Conservation (phyloP, 768 basidiomycete species). For the Clavulina sp. region DNA sequence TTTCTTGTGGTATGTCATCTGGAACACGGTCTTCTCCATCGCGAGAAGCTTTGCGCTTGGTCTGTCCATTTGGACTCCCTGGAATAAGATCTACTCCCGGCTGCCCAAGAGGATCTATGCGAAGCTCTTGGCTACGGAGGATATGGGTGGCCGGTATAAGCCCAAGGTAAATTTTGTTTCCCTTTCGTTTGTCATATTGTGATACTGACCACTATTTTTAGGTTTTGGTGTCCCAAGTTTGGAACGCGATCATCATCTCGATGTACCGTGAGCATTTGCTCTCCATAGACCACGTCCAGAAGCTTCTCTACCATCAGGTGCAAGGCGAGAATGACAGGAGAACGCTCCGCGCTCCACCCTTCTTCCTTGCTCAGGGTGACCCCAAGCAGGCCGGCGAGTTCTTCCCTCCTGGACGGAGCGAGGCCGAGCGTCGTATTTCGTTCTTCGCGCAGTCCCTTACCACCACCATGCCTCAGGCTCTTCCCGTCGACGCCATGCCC, state of each 20-base stretch:
- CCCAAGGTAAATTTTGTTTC: slow-evolving; percentile 50
- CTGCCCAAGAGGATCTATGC: slow-evolving; percentile 94
- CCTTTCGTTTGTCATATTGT: neutral
- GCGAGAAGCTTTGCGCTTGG: slow-evolving; percentile 77
- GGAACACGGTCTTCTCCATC: slow-evolving; percentile 92
- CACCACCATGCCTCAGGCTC: slow-evolving; percentile 78
- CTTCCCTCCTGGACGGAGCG: slow-evolving; percentile 74
- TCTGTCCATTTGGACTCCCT: slow-evolving; percentile 96
- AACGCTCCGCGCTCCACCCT: slow-evolving; percentile 84
- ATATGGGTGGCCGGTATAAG: slow-evolving; percentile 98
- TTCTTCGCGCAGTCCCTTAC: slow-evolving; percentile 98
- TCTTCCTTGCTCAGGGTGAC: slow-evolving; percentile 93
- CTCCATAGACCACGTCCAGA: slow-evolving; percentile 97
- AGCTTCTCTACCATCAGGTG: slow-evolving; percentile 92
- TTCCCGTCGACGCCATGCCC: slow-evolving; percentile 97
- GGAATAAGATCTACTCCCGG: slow-evolving; percentile 92
- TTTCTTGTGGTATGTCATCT: slow-evolving; percentile 99
- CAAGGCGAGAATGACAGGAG: slow-evolving; percentile 82
- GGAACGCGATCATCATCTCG: slow-evolving; percentile 99
- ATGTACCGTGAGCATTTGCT: slow-evolving; percentile 99
- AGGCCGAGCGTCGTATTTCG: slow-evolving; percentile 93
- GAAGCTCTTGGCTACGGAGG: slow-evolving; percentile 79
- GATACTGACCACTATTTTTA: slow-evolving; percentile 16
- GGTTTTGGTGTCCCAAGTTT: slow-evolving; percentile 97
- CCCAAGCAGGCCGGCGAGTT: slow-evolving; percentile 72